Evolutionary conservation across 202 grass and related monocot genomes (phyloP).

Genomic region (Elaeis oleifera): DNA sequence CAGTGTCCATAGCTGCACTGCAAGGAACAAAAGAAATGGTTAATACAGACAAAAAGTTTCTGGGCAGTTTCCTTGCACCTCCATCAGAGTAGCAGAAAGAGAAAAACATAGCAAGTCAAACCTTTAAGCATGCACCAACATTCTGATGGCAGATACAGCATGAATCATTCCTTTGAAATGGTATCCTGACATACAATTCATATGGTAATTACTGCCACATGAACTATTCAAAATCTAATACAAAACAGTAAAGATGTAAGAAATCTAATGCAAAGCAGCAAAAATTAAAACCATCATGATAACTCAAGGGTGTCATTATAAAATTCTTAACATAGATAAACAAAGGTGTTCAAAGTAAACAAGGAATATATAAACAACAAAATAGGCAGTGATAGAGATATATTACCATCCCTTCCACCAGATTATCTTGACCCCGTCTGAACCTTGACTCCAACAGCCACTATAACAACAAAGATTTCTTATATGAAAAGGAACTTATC

Average conservation of each 20-base stretch:
- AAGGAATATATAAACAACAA: conserved; percentile 3
- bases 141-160: conserved; percentile 62
- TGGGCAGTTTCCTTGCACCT: conserved; percentile 9
- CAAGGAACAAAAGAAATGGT: conserved; percentile 35
- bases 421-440: conserved; percentile 68
- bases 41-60: conserved; percentile 6
- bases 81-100: conserved; percentile 14
- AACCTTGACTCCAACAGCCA: conserved; percentile 82
- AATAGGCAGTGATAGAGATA: conserved; percentile 6
- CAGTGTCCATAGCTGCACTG: conserved; percentile 82
- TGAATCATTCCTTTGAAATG: conserved; percentile 55
- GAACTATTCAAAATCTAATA: conserved; percentile 1
- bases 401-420: conserved; percentile 77
- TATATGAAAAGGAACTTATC: neutral
- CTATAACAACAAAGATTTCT: conserved; percentile 37
- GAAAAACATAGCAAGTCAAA: conserved; percentile 22
- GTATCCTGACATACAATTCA: conserved; percentile 51
- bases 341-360: neutral
- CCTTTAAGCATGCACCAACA: conserved; percentile 70
- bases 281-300: no score
- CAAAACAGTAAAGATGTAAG: no score
- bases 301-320: no score
- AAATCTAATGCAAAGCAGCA: no score
- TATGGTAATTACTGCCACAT: conserved; percentile 20
- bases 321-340: no score